Base-by-base conservation (phyloP, 2,329 filamentous ascomycete species). In the Sclerotiophoma versabilis region DNA sequence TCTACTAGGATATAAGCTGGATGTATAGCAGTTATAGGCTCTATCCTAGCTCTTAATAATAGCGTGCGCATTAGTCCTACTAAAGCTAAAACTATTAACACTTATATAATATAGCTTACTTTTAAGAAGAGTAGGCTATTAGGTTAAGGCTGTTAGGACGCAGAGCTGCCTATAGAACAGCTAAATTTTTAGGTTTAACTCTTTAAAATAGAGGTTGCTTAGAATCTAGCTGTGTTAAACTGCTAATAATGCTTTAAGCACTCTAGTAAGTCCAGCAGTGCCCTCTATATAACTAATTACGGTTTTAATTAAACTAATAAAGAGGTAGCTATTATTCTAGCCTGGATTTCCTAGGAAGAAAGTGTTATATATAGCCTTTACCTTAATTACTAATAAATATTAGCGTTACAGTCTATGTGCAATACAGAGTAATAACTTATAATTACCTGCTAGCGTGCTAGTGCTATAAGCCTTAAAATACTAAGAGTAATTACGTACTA, bases 261-360 rank as follows among this genome's bases (percentile, higher is more conserved):
- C 22, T 15, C 66, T 61, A 9, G 65, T 64, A 1, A 75, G 47
- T n/a, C 71, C 74, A 14, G 67, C 66, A 2, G 71, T 68, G 12
- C 68, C 71, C 61, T 77, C 72, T 3, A 68, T 68, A 50, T 77
- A 75, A 5, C 75, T 75, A 37, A 77, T 61, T 34, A 77, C 74
- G 69, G 63, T 76, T 19, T 62, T 59, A 10, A 55, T 61, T 57
- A 30, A 66, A 20, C 26, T 45, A 20, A 55, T 65, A 22, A 37
- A 55, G 29, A 43, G 30, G 6, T 22, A 2, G 1, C 25, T 14
- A 11, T 23, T 30, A 1, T n/a, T 5, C n/a, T 41, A 5, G 22
- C 49, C 64, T n/a, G 12, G 9, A n/a, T 32, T 10, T 15, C 19
- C 12, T 19, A 10, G 11, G 20, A 48, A 60, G 30, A 70, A 69